Evolutionary conservation across 148 eudicot genomes (phyloP).

Genomic region (Rhododendron ferrugineum): DNA sequence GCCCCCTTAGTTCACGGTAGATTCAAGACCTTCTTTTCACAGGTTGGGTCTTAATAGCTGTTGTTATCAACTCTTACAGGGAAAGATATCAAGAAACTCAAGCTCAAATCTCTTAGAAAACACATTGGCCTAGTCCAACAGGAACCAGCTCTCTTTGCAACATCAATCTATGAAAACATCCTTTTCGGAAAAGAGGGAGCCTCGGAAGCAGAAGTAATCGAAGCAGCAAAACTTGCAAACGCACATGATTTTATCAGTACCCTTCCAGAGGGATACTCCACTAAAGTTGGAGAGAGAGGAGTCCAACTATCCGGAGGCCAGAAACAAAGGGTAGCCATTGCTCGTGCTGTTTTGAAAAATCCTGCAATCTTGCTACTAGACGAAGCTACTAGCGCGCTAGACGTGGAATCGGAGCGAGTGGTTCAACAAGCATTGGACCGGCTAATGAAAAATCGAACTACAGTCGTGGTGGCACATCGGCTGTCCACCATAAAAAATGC

Average conservation of each 20-base stretch:
- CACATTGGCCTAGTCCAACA: slow-evolving; percentile 94
- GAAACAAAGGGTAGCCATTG: slow-evolving; percentile 92
- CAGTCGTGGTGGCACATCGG: slow-evolving; percentile 81
- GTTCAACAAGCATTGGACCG: slow-evolving; percentile 86
- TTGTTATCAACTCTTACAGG: slow-evolving; percentile 29
- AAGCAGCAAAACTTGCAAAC: slow-evolving; percentile 87
- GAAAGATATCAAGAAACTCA: slow-evolving; percentile 71
- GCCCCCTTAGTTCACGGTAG: not conserved
- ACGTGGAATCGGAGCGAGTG: slow-evolving; percentile 72
- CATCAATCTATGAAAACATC: slow-evolving; percentile 86
- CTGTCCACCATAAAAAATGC: slow-evolving; percentile 80
- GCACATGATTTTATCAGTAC: slow-evolving; percentile 83
- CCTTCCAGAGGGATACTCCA: slow-evolving; percentile 92
- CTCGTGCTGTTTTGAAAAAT: slow-evolving; percentile 80
- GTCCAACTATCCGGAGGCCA: slow-evolving; percentile 94
- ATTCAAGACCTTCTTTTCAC: not conserved
- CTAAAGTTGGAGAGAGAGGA: slow-evolving; percentile 92
- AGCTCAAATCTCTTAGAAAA: slow-evolving; percentile 74
- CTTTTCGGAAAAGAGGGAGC: slow-evolving; percentile 91
- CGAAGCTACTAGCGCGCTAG: slow-evolving; percentile 92
- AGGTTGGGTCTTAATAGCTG: not conserved
- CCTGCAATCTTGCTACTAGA: slow-evolving; percentile 78
- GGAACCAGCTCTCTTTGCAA: slow-evolving; percentile 94
- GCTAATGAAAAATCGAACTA: slow-evolving; percentile 84
- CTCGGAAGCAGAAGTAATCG: slow-evolving; percentile 70